These are phyloP conservation scores for Aureobasidium sp. DNA, from an alignment of 2,329 filamentous ascomycete genomes.

Conservation along the genomic window DNA sequence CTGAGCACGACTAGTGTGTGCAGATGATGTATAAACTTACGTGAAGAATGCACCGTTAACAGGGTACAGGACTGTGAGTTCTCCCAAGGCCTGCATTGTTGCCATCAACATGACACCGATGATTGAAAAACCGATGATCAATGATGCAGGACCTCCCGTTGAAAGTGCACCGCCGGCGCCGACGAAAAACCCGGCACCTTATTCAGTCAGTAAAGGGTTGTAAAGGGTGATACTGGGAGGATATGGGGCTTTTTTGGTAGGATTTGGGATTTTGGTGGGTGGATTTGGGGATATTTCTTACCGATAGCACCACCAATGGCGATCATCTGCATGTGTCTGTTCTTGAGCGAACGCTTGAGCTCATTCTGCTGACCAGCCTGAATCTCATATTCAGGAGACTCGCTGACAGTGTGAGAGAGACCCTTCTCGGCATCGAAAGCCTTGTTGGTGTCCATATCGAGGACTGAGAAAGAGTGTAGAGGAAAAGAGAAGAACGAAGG, in stretches of 20 bases:
- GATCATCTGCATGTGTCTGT: constrained; percentile 31
- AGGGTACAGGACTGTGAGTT: constrained; percentile 31
- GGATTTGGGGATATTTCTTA: no score
- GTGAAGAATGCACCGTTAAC: constrained; percentile 32
- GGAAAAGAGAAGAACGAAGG: not conserved
- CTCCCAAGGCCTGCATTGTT: constrained; percentile 32
- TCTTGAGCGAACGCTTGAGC: constrained; percentile 11
- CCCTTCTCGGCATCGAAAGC: constrained; percentile 11
- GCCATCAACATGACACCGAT: constrained; percentile 29
- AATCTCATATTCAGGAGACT: constrained; percentile 5
- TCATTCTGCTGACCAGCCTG: constrained; percentile 8
- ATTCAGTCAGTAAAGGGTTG: no score
- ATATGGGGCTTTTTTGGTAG: no score
- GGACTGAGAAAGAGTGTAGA: not conserved
- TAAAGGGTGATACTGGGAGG: no score
- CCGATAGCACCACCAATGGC: constrained; percentile 33
- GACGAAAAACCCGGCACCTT: no score
- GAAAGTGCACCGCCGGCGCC: constrained; percentile 39
- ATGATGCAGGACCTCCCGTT: constrained; percentile 35
- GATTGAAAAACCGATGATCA: constrained; percentile 26
- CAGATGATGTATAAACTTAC: not conserved
- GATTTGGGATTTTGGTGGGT: no score
- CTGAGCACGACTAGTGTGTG: not conserved
- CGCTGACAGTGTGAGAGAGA: not conserved
- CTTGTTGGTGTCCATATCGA: constrained; percentile 7